These are phyloP conservation scores for Rhexocercosporidium sp. DNA, from an alignment of 2,329 filamentous ascomycete species.

Conservation along the genomic window DNA sequence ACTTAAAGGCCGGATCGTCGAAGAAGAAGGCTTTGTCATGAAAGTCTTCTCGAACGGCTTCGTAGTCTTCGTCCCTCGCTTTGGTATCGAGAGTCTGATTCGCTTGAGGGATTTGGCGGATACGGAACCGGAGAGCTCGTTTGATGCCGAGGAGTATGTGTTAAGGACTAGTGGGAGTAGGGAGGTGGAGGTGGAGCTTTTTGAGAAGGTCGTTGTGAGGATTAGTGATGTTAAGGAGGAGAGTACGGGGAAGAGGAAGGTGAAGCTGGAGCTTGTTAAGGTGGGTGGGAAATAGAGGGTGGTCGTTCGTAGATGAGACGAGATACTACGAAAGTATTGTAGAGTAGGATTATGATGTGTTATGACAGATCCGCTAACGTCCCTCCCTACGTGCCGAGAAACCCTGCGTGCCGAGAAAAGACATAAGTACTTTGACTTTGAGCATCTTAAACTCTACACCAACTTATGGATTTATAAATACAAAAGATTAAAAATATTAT, in stretches of 20 bases:
- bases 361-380: not conserved
- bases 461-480: too few species aligned
- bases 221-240: conserved; percentile 95
- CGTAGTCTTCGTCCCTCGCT: conserved; percentile 92
- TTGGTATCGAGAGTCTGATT: conserved; percentile 93
- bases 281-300: conserved; percentile 24
- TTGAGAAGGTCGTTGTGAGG: conserved; percentile 87
- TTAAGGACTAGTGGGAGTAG: conserved; percentile 65
- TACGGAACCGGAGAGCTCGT: conserved; percentile 78
- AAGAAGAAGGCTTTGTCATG: conserved; percentile 96
- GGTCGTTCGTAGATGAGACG: not conserved
- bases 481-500: too few species aligned
- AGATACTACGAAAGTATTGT: conserved; percentile 13
- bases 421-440: too few species aligned
- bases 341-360: not conserved
- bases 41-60: conserved; percentile 97
- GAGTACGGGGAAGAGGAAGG: conserved; percentile 92
- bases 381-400: too few species aligned
- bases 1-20: conserved; percentile 74
- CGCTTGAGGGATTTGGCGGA: conserved; percentile 82
- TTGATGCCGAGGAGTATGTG: conserved; percentile 85
- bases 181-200: conserved; percentile 74
- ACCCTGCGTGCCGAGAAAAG: too few species aligned
- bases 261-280: conserved; percentile 72
- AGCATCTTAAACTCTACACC: too few species aligned